These are phyloP conservation scores for Nicotiana obtusifolia DNA, from an alignment of 257 asterid species.

Conservation along the genomic window DNA sequence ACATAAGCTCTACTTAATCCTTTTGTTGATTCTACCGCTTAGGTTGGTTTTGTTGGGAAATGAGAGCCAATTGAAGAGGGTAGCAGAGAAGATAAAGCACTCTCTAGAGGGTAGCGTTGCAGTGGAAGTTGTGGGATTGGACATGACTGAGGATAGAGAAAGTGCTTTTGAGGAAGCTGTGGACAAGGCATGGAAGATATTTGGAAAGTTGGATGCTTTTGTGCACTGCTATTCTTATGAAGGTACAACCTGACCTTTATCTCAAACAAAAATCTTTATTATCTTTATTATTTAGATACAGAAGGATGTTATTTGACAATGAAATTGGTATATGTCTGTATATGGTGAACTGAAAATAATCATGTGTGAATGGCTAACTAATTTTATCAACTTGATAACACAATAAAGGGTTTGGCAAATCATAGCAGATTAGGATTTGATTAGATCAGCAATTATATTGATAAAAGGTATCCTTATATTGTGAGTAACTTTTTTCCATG, in stretches of 20 bases:
- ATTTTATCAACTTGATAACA: not conserved
- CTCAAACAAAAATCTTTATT: not conserved
- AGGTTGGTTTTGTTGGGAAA: slow-evolving; percentile 83
- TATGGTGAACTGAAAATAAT: not conserved
- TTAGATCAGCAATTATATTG: not conserved
- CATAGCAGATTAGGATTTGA: not conserved
- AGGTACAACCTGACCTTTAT: slow-evolving; percentile 33
- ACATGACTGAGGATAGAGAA: slow-evolving; percentile 66
- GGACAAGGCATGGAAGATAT: slow-evolving; percentile 42
- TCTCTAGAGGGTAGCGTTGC: slow-evolving; percentile 39
- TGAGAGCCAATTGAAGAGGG: slow-evolving; percentile 45
- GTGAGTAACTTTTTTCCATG: not conserved
- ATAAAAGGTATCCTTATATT: not conserved
- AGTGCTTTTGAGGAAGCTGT: slow-evolving; percentile 58
- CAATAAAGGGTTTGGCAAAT: not conserved
- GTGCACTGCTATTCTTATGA: slow-evolving; percentile 77
- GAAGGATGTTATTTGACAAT: not conserved
- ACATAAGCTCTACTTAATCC: not conserved
- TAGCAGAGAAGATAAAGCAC: slow-evolving; percentile 44
- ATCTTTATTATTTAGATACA: not conserved
- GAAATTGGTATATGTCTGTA: not conserved
- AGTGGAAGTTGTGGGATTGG: slow-evolving; percentile 56
- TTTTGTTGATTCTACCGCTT: not conserved
- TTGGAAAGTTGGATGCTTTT: slow-evolving; percentile 70
- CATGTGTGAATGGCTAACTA: not conserved